These are phyloP conservation scores for Nevesoporus exiguus DNA, from an alignment of 768 basidiomycete species.

Conservation along the genomic window DNA sequence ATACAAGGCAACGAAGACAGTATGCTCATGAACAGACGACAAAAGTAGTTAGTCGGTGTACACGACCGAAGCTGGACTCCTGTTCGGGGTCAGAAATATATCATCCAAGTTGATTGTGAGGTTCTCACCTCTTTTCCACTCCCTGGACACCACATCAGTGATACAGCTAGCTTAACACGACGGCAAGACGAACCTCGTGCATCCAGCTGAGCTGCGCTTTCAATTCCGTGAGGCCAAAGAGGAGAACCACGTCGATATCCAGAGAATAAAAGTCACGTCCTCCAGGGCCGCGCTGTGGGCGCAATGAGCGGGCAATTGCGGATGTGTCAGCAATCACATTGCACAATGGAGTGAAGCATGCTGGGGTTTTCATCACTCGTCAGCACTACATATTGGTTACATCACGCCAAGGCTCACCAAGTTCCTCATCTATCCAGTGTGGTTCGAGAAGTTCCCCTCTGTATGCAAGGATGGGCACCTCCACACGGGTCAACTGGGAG, in stretches of 20 bases:
- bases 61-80: conserved; percentile 21
- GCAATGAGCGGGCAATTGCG: background rate
- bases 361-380: background rate
- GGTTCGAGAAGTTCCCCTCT: conserved; percentile 11
- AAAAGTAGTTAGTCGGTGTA: conserved; percentile 12
- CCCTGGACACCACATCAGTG: conserved; percentile 10
- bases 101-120: background rate
- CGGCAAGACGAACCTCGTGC: conserved; percentile 20
- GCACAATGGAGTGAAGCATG: conserved; percentile 13
- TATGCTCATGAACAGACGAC: too few relatives aligned
- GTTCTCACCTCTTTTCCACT: conserved; percentile 15
- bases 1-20: background rate
- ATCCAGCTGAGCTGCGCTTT: conserved; percentile 45
- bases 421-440: conserved; percentile 12
- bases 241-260: conserved; percentile 34
- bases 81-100: conserved; percentile 1
- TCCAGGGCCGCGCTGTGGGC: background rate
- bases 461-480: conserved; percentile 13
- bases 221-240: conserved; percentile 43
- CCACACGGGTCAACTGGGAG: background rate
- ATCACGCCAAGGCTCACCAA: background rate
- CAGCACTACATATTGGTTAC: background rate
- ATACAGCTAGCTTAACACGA: background rate
- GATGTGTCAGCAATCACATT: conserved; percentile 13
- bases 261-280: conserved; percentile 15